Percentiles rank a stretch among this genome's conserved stretches.
Conservation (phyloP, 2,329 filamentous ascomycete species). For the Pezicula rhizophila region DNA sequence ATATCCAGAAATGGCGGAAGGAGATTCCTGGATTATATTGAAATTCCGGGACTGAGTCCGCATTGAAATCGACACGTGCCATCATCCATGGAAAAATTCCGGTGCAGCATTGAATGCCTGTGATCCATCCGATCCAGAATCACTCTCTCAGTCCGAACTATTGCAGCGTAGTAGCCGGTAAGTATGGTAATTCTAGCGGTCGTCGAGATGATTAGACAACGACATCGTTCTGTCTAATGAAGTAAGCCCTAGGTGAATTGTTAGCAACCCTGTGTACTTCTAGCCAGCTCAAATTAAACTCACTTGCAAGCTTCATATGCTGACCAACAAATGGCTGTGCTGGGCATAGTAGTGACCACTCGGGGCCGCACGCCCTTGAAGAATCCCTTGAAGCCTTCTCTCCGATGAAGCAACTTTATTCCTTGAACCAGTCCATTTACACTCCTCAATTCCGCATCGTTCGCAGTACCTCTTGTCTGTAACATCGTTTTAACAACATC, state of each 20-base stretch:
- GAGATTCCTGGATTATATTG: neutral
- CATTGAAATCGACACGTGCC: neutral
- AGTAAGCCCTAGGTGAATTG: constrained; percentile 45
- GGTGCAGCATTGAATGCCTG: no score
- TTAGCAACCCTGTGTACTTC: constrained; percentile 3
- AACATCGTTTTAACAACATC: constrained; percentile 98
- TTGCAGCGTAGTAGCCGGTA: neutral
- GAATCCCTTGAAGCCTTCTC: constrained; percentile 82
- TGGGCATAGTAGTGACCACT: constrained; percentile 95
- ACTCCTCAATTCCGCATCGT: constrained; percentile 60
- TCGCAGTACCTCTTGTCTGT: constrained; percentile 82
- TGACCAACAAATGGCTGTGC: constrained; percentile 98
- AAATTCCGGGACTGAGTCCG: neutral
- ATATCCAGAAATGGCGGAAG: constrained; percentile 5
- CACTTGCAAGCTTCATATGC: constrained; percentile 66
- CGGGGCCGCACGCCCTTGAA: constrained; percentile 88
- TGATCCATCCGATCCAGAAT: no score
- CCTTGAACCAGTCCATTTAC: constrained; percentile 27
- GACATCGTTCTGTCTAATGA: constrained; percentile 47
- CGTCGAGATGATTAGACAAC: constrained; percentile 14
- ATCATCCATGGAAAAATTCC: neutral
- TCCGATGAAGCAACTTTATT: constrained; percentile 41
- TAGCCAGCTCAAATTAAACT: constrained; percentile 23
- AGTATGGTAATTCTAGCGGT: neutral
- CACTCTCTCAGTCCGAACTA: no score